Percentiles rank a stretch among this genome's conserved stretches.
phyloP scores from a whole-genome alignment of 768 basidiomycete genomes.

The Tephrocybe sp. region DNA sequence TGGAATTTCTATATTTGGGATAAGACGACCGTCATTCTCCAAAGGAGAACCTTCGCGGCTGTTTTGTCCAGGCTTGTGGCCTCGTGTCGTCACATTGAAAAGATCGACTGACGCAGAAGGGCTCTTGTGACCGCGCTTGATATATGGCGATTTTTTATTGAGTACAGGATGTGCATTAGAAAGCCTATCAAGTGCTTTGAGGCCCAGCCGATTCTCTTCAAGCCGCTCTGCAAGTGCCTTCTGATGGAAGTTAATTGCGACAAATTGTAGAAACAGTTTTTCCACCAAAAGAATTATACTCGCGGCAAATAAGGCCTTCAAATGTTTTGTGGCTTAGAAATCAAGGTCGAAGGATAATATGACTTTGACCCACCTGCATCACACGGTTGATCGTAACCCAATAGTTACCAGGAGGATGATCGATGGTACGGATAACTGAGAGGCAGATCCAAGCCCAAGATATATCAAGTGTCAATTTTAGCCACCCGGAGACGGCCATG shows the following conservation, averaged over 20 bases:
- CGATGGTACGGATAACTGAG: constrained; percentile 55
- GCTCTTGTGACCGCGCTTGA: constrained; percentile 46
- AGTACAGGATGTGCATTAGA: constrained; percentile 59
- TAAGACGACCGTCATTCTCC: constrained; percentile 13
- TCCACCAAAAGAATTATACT: constrained; percentile 42
- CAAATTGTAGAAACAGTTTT: constrained; percentile 64
- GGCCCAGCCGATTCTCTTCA: constrained; percentile 63
- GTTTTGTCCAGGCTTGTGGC: constrained; percentile 14
- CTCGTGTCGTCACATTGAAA: constrained; percentile 14
- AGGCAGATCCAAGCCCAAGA: constrained; percentile 75
- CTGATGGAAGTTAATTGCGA: constrained; percentile 80
- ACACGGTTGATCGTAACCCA: constrained; percentile 69
- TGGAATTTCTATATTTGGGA: constrained; percentile 4
- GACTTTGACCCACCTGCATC: constrained; percentile 54
- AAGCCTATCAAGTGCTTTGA: constrained; percentile 67
- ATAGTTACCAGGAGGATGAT: constrained; percentile 60
- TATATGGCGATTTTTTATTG: constrained; percentile 35
- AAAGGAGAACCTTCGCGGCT: constrained; percentile 13
- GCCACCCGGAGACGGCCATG: constrained; percentile 66
- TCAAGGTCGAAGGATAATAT: not conserved
- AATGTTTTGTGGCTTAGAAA: not conserved
- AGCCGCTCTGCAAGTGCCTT: constrained; percentile 74
- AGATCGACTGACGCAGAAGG: constrained; percentile 34
- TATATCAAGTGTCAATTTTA: constrained; percentile 66
- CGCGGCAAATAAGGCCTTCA: constrained; percentile 42